These are phyloP conservation scores for Coemansia sp. DNA, from an alignment of 192 early-diverging fungal species.

Conservation along the genomic window DNA sequence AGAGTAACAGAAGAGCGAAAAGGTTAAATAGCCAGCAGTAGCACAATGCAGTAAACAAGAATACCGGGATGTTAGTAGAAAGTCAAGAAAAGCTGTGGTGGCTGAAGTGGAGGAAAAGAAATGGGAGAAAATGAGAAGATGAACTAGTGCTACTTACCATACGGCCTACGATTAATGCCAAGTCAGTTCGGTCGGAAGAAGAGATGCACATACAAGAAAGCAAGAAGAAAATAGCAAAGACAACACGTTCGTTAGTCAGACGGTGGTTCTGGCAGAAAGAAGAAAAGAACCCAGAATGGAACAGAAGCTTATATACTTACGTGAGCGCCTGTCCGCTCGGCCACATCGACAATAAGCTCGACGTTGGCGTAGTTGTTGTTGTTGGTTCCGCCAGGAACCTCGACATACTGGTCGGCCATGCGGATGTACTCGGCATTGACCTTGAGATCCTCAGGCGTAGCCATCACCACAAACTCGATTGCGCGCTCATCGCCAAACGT, in stretches of 20 bases:
- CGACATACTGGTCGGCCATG: slow-evolving; percentile 98
- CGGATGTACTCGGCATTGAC: slow-evolving; percentile 99
- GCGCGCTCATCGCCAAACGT: slow-evolving; percentile 96
- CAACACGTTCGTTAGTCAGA: neutral
- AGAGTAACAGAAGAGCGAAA: neutral
- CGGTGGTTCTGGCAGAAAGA: neutral
- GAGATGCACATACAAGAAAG: slow-evolving; percentile 3
- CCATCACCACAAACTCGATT: slow-evolving; percentile 97
- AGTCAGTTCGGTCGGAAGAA: neutral
- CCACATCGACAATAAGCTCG: slow-evolving; percentile 97
- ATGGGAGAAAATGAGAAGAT: neutral
- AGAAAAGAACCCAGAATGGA: neutral
- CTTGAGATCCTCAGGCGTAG: slow-evolving; percentile 95
- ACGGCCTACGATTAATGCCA: slow-evolving; percentile 18
- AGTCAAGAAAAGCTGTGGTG: neutral
- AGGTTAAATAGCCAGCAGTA: neutral
- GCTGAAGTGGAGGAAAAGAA: too few species aligned
- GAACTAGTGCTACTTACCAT: slow-evolving; percentile 22
- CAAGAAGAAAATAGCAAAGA: neutral
- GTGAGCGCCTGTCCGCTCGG: slow-evolving; percentile 93
- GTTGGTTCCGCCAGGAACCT: slow-evolving; percentile 95
- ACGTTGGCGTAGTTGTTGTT: slow-evolving; percentile 99
- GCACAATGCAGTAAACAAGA: neutral
- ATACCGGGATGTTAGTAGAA: neutral
- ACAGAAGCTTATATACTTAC: slow-evolving; percentile 12